phyloP scores from a whole-genome alignment of 2,329 filamentous ascomycete genomes.

The Teratosphaeria destructans region DNA sequence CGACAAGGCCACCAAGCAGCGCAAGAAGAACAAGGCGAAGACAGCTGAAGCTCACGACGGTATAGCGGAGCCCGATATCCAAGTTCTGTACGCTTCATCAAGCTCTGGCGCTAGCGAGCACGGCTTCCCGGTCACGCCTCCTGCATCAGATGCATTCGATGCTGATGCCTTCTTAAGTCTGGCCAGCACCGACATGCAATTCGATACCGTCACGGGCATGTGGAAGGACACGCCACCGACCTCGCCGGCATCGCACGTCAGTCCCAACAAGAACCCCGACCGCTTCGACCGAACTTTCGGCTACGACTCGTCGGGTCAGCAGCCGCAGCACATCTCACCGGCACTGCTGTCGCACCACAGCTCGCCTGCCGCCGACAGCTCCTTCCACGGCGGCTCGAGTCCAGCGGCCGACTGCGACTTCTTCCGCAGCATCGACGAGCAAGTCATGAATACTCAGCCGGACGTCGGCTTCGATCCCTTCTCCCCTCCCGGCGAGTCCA shows the following conservation, averaged over 20 bases:
- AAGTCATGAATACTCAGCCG: conserved; percentile 14
- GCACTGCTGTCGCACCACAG: conserved; percentile 14
- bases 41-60: conserved; percentile 9
- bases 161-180: conserved; percentile 22
- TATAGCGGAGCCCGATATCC: conserved; percentile 1
- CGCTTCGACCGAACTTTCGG: conserved; percentile 10
- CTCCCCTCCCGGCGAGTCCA: conserved; percentile 20
- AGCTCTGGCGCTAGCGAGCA: conserved; percentile 20
- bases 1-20: conserved; percentile 46
- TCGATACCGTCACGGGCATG: conserved; percentile 11
- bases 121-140: conserved; percentile 24
- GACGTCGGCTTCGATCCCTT: conserved; percentile 15
- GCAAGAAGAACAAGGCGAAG: conserved; percentile 26
- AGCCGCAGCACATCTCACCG: conserved; percentile 13
- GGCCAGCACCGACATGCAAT: conserved; percentile 12
- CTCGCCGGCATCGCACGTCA: conserved; percentile 14
- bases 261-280: conserved; percentile 4
- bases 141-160: conserved; percentile 16
- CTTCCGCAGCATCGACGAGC: conserved; percentile 13
- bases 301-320: conserved; percentile 12
- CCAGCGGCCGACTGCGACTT: conserved; percentile 8
- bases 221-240: conserved; percentile 25
- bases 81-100: conserved; percentile 12
- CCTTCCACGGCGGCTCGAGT: conserved; percentile 12
- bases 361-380: conserved; percentile 9